Base-by-base conservation (phyloP, 805 yeast species). In the Starmerella etchellsii region DNA sequence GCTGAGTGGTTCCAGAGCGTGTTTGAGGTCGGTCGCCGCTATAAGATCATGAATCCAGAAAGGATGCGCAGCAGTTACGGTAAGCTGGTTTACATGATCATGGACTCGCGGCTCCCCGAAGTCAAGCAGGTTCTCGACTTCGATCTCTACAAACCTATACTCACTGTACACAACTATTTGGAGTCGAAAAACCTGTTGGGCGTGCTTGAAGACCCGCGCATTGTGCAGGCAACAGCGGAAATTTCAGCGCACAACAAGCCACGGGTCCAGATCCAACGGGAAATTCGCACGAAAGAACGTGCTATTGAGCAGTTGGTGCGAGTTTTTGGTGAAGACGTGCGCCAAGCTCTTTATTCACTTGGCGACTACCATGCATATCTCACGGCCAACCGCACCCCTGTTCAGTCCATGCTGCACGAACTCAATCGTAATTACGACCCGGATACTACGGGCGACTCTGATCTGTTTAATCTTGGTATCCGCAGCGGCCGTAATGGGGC, bases 41-140 rank as follows among this genome's bases (percentile, higher is more conserved):
- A 81, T 61, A 81, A 81, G 55, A 76, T 81, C 51, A 77, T 81
- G 85, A 81, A 81, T 53, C 93, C 93, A 0, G 85, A 81, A 50
- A 69, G 74, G 51, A 76, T 81, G 81, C 68, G 85, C 46, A 81
- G 77, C 52, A 76, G 76, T 4, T 81, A 75, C 57, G 93, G 93
- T 34, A 80, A 81, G 53, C 62, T 81, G 42, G 77, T 81, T 62
- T 81, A 81, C 58, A 81, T 81, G 81, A 75, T 80, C 28, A 81
- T 81, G 91, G 93, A 81, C 58, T 81, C 91, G 2, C 63, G 81
- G 35, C 59, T 78, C 23, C 80, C 84, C 0, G 84, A 80, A 50
- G 71, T 81, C 44, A 71, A 69, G 48, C 73, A 70, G 14, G 75
- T 74, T 38, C 70, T 81, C 77, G 88, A 77, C 46, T 81, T 81